Conservation (phyloP, 164 flowering plant genomes). For the Umbilicus rupestris region DNA sequence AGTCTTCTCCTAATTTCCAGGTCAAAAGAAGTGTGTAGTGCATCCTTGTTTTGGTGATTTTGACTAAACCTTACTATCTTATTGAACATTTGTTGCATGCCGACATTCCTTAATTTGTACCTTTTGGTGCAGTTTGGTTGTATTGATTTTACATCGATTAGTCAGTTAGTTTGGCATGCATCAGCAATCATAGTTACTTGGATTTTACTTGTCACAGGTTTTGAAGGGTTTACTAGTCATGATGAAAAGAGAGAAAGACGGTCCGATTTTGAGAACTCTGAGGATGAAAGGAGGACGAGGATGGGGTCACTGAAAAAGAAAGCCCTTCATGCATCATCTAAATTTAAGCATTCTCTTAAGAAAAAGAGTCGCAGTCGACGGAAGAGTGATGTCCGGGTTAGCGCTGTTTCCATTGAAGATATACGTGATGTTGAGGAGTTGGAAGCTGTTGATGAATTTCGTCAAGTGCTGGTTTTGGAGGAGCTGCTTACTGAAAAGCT, state of each 20-base stretch:
- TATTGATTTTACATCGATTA: neutral
- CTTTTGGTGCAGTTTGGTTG: neutral
- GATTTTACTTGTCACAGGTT: neutral
- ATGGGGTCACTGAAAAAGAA: conserved; percentile 9
- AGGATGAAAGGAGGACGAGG: conserved; percentile 6
- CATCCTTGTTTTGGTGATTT: neutral
- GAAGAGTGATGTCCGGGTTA: conserved; percentile 58
- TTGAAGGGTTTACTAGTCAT: conserved; percentile 4
- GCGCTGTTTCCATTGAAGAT: conserved; percentile 88
- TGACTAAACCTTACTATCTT: neutral
- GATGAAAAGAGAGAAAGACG: conserved; percentile 9
- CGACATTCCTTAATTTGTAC: neutral
- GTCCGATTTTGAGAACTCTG: conserved; percentile 9
- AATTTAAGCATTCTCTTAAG: conserved; percentile 11
- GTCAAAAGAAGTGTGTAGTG: neutral
- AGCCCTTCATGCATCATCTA: conserved; percentile 8
- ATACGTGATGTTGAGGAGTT: conserved; percentile 78
- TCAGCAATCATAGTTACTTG: too few species aligned
- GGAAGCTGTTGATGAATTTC: conserved; percentile 75
- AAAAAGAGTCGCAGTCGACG: conserved; percentile 46
- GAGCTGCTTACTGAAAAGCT: conserved; percentile 61
- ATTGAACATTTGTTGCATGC: neutral
- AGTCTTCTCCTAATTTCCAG: neutral
- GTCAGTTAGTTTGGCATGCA: neutral
- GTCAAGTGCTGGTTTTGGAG: conserved; percentile 68